Percentiles rank a stretch among this genome's conserved stretches.
These are phyloP conservation scores for Globisporangium paddicum DNA, from an alignment of 352 stramenopile genomes.

Conservation along the genomic window DNA sequence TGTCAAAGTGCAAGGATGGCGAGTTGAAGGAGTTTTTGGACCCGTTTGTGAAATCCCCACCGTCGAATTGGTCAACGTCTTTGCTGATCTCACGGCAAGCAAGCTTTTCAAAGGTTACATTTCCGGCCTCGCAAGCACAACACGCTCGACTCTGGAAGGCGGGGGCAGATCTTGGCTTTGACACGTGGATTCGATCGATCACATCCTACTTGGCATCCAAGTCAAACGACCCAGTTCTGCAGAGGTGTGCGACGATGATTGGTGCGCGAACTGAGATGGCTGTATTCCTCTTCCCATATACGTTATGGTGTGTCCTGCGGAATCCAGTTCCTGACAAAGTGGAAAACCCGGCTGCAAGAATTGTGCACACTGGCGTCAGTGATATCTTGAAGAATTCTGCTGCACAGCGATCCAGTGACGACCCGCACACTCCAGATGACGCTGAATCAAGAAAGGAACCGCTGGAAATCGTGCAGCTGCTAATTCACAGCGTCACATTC, in stretches of 20 bases:
- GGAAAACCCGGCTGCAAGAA: slow-evolving; percentile 10
- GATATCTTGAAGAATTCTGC: slow-evolving; percentile 24
- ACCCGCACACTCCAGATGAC: background rate
- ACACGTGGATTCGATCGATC: slow-evolving; percentile 55
- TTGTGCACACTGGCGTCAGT: slow-evolving; percentile 38
- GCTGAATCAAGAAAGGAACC: slow-evolving; percentile 10
- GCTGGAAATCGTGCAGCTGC: slow-evolving; percentile 49
- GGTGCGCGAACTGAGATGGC: slow-evolving; percentile 48
- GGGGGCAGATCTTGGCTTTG: slow-evolving; percentile 29
- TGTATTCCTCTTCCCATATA: slow-evolving; percentile 75
- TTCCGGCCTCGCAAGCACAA: slow-evolving; percentile 13
- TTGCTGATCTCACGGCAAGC: background rate
- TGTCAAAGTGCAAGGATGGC: slow-evolving; percentile 44
- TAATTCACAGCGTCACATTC: slow-evolving; percentile 81
- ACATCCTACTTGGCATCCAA: slow-evolving; percentile 33
- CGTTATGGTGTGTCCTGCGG: slow-evolving; percentile 34
- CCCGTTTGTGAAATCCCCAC: slow-evolving; percentile 37
- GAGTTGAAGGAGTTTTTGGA: slow-evolving; percentile 65
- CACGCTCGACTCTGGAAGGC: slow-evolving; percentile 40
- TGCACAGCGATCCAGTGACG: background rate
- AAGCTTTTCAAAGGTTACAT: background rate
- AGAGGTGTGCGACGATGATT: slow-evolving; percentile 35
- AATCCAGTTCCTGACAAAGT: background rate
- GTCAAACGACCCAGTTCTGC: slow-evolving; percentile 44
- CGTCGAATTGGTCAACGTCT: slow-evolving; percentile 54